Percentiles rank a stretch among this genome's conserved stretches.
Evolutionary conservation across 2,329 filamentous ascomycete species (phyloP).

Genomic region (Apiospora pterosperma): DNA sequence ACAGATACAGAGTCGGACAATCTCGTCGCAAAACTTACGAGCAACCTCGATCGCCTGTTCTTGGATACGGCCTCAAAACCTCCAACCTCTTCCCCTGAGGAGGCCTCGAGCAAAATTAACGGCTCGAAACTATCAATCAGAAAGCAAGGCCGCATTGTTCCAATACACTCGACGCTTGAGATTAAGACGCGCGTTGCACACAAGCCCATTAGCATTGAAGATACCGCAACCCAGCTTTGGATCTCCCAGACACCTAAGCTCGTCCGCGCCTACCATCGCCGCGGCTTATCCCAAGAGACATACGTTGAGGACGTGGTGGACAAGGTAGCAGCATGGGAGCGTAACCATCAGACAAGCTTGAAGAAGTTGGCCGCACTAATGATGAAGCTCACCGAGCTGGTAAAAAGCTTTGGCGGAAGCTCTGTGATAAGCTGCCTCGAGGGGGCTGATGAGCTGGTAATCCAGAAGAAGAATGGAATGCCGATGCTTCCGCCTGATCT

Average conservation of each 20-base stretch:
- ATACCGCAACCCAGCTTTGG: slow-evolving; percentile 41
- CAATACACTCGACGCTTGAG: slow-evolving; percentile 36
- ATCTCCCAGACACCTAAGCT: slow-evolving; percentile 43
- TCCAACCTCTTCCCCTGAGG: neutral
- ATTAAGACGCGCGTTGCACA: slow-evolving; percentile 38
- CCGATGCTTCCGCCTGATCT: neutral
- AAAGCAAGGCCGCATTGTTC: slow-evolving; percentile 26
- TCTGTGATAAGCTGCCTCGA: neutral
- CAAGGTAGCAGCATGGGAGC: slow-evolving; percentile 33
- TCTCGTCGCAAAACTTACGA: slow-evolving; percentile 13
- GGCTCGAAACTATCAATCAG: slow-evolving; percentile 27
- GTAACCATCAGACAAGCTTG: slow-evolving; percentile 26
- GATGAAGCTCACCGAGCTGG: slow-evolving; percentile 22
- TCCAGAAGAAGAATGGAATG: neutral
- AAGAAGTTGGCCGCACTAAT: slow-evolving; percentile 30
- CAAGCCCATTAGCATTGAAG: slow-evolving; percentile 27
- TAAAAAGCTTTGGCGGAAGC: slow-evolving; percentile 11
- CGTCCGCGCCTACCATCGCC: slow-evolving; percentile 39
- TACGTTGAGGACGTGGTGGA: slow-evolving; percentile 32
- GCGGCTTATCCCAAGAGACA: slow-evolving; percentile 30
- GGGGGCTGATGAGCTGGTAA: neutral
- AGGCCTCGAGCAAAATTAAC: slow-evolving; percentile 5
- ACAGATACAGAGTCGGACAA: neutral
- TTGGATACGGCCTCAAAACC: no score
- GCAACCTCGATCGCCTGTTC: slow-evolving; percentile 21